These are phyloP conservation scores for Colletotrichum cuscutae DNA, from an alignment of 2,329 filamentous ascomycete genomes.

Conservation along the genomic window DNA sequence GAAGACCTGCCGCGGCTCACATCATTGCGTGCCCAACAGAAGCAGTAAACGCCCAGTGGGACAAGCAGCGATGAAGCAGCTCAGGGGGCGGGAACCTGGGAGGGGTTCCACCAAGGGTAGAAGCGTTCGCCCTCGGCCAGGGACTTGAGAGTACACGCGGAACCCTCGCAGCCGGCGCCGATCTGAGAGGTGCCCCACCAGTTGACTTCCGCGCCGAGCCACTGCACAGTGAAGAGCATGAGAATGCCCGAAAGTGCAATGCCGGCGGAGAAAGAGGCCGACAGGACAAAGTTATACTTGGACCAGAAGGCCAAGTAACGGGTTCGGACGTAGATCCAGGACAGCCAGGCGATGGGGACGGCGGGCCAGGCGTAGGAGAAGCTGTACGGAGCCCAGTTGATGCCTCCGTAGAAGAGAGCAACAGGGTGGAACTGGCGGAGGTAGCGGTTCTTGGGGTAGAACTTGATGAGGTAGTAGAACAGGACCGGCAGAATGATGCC, in stretches of 20 bases:
- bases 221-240: constrained; percentile 44
- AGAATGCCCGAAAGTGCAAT: constrained; percentile 46
- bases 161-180: constrained; percentile 39
- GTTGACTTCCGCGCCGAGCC: constrained; percentile 37
- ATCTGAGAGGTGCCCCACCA: constrained; percentile 44
- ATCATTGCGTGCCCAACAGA: constrained; percentile 21
- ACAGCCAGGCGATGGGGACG: constrained; percentile 37
- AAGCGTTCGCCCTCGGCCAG: constrained; percentile 49
- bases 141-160: constrained; percentile 37
- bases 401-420: constrained; percentile 57
- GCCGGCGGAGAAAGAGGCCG: constrained; percentile 44
- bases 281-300: constrained; percentile 51
- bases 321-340: constrained; percentile 45
- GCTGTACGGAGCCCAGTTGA: constrained; percentile 59
- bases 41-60: constrained; percentile 18
- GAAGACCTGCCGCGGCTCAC: neutral
- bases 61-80: constrained; percentile 10
- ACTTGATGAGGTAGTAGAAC: constrained; percentile 54
- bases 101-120: constrained; percentile 45
- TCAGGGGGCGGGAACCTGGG: constrained; percentile 29
- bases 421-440: constrained; percentile 59
- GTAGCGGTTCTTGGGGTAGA: constrained; percentile 45
- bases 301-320: constrained; percentile 50
- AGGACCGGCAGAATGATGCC: constrained; percentile 57
- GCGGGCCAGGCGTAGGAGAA: constrained; percentile 37